Base-by-base conservation (phyloP, 2,329 filamentous ascomycete species). In the Didymella arachidicola region DNA sequence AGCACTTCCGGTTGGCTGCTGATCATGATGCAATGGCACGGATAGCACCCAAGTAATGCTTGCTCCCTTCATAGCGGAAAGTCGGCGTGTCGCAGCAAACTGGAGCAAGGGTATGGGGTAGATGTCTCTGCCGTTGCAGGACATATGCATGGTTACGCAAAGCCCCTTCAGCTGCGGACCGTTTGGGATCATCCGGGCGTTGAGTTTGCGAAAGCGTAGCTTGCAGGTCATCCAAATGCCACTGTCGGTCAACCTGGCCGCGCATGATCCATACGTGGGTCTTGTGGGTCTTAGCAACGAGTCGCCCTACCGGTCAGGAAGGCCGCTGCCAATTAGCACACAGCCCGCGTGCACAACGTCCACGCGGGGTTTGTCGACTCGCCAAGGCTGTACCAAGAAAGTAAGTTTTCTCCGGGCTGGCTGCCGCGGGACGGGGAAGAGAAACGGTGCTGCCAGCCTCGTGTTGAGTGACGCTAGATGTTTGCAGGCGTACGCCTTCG, bases 21-120 rank as follows among this genome's bases (percentile, higher is more conserved):
- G 46, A 54, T 46, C 50, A 51, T 51, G 56, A 59, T 34, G 45
- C 39, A 59, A 50, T 34, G 22, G 25, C 32, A 47, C 36, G 22
- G 44, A 59, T 49, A 43, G 39, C 43, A 41, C 45, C 44, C 22
- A 49, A 32, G 39, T 11, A 47, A 30, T 4, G 27, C 36, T 18
- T 14, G 36, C 36, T n/a, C 30, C 44, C 45, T 38, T 32, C 19
- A 52, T 29, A 42, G 18, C 38, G 19, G 29, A 46, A 22, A 32
- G 29, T 38, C 29, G 48, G 44, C 32, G 36, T 25, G 16, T 42
- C 45, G 45, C 46, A 50, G 41, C 45, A 50, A 19, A 26, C 12
- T 11, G 12, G 45, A 48, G 45, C 26, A 50, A 54, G 32, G 46
- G 45, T 39, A 34, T 36, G 12, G 11, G 19, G 26, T 34, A 47